Evolutionary conservation across 2,329 filamentous ascomycete species (phyloP).

Genomic region (Hymenoscyphus linearis): DNA sequence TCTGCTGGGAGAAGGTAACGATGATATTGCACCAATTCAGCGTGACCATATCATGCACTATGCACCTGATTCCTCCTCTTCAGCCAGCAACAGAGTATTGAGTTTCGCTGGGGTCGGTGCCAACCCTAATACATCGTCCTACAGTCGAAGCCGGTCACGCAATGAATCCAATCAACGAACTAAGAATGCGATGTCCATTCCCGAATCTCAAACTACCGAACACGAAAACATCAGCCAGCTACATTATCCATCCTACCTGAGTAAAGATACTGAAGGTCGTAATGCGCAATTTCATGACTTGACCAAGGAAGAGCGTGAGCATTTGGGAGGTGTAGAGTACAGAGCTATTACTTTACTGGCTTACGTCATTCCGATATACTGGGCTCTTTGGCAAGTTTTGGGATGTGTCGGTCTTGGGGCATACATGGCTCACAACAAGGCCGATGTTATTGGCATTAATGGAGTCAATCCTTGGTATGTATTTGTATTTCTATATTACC

Average conservation of each 20-base stretch:
- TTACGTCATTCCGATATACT: constrained; percentile 56
- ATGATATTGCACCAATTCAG: neutral
- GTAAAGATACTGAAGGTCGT: constrained; percentile 35
- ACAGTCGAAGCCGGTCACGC: neutral
- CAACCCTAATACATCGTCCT: constrained; percentile 13
- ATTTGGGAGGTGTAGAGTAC: constrained; percentile 59
- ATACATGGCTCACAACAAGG: constrained; percentile 51
- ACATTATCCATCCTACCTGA: constrained; percentile 25
- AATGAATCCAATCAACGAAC: neutral
- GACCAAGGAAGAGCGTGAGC: constrained; percentile 47
- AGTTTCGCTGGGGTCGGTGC: constrained; percentile 19
- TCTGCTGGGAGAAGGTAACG: neutral
- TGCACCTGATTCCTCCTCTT: neutral
- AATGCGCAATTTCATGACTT: constrained; percentile 53
- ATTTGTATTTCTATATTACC: neutral
- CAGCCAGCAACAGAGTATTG: constrained; percentile 10
- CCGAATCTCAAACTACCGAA: neutral
- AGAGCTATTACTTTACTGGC: constrained; percentile 55
- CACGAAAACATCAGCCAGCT: neutral
- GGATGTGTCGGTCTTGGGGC: constrained; percentile 55
- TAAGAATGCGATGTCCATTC: neutral
- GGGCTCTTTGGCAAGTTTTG: constrained; percentile 52
- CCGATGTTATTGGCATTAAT: constrained; percentile 45
- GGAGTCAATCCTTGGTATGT: constrained; percentile 53
- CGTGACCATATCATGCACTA: neutral